These are phyloP conservation scores for Thalassiosira sp. DNA, from an alignment of 352 stramenopile genomes.

Conservation along the genomic window DNA sequence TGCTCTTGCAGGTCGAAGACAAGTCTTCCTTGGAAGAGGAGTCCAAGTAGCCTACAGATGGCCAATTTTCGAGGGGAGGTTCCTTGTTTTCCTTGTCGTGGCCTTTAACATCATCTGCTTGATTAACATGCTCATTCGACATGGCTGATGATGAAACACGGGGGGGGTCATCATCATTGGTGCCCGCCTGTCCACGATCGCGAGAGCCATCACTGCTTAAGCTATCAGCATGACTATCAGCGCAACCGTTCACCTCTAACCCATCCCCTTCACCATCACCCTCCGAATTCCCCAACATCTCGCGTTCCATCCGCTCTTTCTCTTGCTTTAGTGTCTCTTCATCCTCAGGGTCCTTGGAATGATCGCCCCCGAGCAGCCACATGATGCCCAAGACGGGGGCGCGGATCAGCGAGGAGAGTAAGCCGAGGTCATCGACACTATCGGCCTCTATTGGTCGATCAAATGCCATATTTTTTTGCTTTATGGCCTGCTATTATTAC, in stretches of 20 bases:
- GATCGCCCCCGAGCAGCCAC: constrained; percentile 52
- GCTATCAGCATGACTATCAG: not conserved
- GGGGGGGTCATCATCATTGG: not conserved
- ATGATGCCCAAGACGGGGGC: constrained; percentile 60
- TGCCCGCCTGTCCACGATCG: not conserved
- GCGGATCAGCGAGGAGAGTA: constrained; percentile 61
- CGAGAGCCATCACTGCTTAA: constrained; percentile 3
- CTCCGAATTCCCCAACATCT: constrained; percentile 8
- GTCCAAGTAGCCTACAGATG: constrained; percentile 18
- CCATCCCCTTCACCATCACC: not conserved
- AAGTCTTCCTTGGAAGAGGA: not conserved
- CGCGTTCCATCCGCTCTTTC: constrained; percentile 1
- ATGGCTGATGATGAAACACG: not conserved
- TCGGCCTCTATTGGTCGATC: constrained; percentile 66
- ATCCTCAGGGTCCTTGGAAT: constrained; percentile 27
- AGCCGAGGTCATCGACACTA: constrained; percentile 28
- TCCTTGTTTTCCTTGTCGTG: constrained; percentile 19
- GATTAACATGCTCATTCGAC: not conserved
- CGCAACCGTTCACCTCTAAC: too few species aligned
- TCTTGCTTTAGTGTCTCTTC: constrained; percentile 28
- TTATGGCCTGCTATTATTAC: too few species aligned
- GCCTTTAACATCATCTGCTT: not conserved
- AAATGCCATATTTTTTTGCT: constrained; percentile 68
- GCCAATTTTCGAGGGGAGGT: constrained; percentile 12
- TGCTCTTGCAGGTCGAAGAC: constrained; percentile 16